Evolutionary conservation across 768 basidiomycete species (phyloP), one percentile per base, ranked within the genome.

Genomic region (Gelatoporia subvermispora): DNA sequence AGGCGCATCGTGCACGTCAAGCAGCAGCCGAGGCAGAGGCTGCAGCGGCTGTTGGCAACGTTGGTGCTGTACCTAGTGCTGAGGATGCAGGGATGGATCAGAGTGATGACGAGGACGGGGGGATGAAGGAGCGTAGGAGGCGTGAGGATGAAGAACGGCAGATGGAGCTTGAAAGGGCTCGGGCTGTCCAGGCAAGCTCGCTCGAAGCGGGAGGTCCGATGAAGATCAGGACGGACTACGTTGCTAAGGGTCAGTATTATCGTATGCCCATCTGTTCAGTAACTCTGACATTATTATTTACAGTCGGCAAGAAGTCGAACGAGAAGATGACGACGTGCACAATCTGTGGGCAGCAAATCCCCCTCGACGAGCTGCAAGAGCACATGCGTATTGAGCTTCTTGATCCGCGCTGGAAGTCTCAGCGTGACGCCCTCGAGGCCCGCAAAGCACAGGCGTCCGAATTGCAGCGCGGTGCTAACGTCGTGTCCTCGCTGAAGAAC

Each of bases 341-440:
- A 16, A 87, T 97, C 58, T 96, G 94, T 69, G 86, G 88, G n/a
- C 94, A 98, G 65, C 87, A 93, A 67, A 89, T 99, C 34, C 86
- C 96, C 22, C 86, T 94, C 59, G 89, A 96, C 68, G 95, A 98
- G 65, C 72, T 98, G 39, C 82, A 95, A 57, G 94, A 98, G 64
- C 96, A 98, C 66, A 93, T 97, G 82, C 90, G 96, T 58, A 98
- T 98, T 63, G 96, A 99, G 65, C 68, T 97, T 52, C 79, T 99
- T 57, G 96, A 99, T 69, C 96, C 96, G 36, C 84, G 86, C 65
- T 99, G 95, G 94, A 97, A 97, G 67, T 92, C 93, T 54, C 92
- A 95, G 65, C 88, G 95, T 55, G 87, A 93, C 60, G 78, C 71
- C 10, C 70, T 94, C 59, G 96, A 99, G 65, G 79, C 85, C 28